Evolutionary conservation across 1,284 basidiomycete species (phyloP), one percentile per base, ranked within the genome.

Genomic region (Pterulicium gracile): DNA sequence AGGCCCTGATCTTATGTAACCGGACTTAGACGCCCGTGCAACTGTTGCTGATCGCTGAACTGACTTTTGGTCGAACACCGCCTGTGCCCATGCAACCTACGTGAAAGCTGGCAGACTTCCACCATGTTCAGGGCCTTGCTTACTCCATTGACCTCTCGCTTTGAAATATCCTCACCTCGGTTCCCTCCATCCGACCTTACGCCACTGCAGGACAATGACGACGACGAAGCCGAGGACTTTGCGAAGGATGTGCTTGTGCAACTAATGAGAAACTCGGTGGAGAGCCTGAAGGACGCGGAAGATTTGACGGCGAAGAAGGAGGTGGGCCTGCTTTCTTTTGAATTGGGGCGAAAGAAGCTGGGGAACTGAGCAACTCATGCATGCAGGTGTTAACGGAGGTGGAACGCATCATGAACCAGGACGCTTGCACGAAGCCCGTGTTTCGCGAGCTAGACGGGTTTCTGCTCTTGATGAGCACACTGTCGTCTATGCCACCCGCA

Each of bases 401-500:
- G 36, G 72, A 75, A 47, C 66, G 73, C 23, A 73, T 79, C 15
- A 68, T 85, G 66, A 60, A 68, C 13, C 72, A 80, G 56, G 76
- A 81, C 51, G 56, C 68, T 4, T 65, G 62, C 46, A 83, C 83
- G 5, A 84, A 81, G 59, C 79, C 82, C 47, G 77, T 81, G 4
- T 89, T 89, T 60, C 70, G 84, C 4, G 82, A 87, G 56, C 67
- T 83, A 56, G 87, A 89, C 52, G 87, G 87, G 1, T 88, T 88
- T 56, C 64, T 88, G 18, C 71, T 78, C 14, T 63, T 87, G 36
- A 77, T 87, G 63, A 83, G 75, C 53, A 76, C 75, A 1, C 60
- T 79, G 1, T 65, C 69, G 43, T 61, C 65, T 13, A 43, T 52
- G 3, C 5, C 36, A 7, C 36, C 36, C n/a, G 15, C 15, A 17